Conservation (phyloP, 106 monocot species). For the Dioscorea zingiberensis region DNA sequence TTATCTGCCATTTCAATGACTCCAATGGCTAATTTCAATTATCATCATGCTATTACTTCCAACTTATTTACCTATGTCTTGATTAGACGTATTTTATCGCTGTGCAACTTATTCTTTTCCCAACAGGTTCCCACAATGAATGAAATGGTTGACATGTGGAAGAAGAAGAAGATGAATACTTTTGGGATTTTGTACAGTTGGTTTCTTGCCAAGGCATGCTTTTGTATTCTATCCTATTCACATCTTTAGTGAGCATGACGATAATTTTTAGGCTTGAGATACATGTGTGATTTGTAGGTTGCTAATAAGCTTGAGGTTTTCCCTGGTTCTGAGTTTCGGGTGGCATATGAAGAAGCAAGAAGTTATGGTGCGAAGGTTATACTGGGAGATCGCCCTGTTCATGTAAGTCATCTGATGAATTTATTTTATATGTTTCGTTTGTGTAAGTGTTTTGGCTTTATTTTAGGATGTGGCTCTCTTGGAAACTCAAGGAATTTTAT, state of each 20-base stretch:
- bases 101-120: not conserved
- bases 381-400: conserved; percentile 90
- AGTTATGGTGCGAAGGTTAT: conserved; percentile 80
- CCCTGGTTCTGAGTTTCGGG: conserved; percentile 95
- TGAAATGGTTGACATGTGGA: conserved; percentile 98
- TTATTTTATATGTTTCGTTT: not conserved
- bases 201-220: conserved; percentile 87
- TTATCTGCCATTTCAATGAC: too few species aligned
- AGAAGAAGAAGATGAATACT: conserved; percentile 65
- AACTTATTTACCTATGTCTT: too few species aligned
- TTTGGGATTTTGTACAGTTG: conserved; percentile 90
- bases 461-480: too few species aligned
- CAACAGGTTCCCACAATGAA: conserved; percentile 74
- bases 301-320: conserved; percentile 76
- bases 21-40: too few species aligned
- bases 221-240: not conserved
- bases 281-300: conserved; percentile 29
- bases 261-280: too few species aligned
- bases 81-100: too few species aligned
- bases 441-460: too few species aligned
- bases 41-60: too few species aligned
- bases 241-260: not conserved
- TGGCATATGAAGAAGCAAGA: conserved; percentile 87
- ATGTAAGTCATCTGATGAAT: conserved; percentile 32
- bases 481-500: too few species aligned